Evolutionary conservation across 371 early-diverging fungal species (phyloP), one percentile per base, ranked within the genome.

Genomic region (Capillidium rhysosporum): DNA sequence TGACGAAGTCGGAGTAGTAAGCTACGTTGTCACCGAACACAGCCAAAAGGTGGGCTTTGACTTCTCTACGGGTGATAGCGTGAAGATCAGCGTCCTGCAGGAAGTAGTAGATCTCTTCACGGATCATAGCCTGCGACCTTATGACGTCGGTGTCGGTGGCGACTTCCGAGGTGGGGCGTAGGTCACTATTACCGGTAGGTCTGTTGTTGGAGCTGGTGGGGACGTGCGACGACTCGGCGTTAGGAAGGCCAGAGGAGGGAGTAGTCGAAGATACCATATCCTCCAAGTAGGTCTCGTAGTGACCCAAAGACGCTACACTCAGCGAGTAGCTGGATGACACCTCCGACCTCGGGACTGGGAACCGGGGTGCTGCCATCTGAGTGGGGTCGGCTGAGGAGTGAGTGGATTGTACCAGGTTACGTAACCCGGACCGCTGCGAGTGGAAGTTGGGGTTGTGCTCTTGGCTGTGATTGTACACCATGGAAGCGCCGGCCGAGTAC

Each of bases 81-180:
- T 58, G 30, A 12, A 58, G 30, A 28, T 58, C 56, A 23, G 59
- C 59, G 5, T 56, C 59, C n/a, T 55, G 57, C 10, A 58, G 23
- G 25, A 58, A 48, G 41, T 54, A 56, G 28, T 49, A 40, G 18
- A 58, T 58, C 34, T 58, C 59, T n/a, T 51, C 59, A 8, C 56
- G 46, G n/a, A 58, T 54, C 48, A 54, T 38, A 20, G 10, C n/a
- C 21, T 51, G 29, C 14, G 48, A 47, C 30, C 29, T 10, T 47
- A 18, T 10, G 48, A 47, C 29, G 48, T 23, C 48, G 14, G 23
- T 26, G 48, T 10, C 26, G 34, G 34, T 34, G 12, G 7, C 34
- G 12, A 34, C 34, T 34, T 34, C 34, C 34, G 34, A 34, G 12
- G 34, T 34, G 4, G 7, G 34, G 4, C 12, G 34, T 12, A 12